Base-by-base conservation (phyloP, 1,284 basidiomycete genomes). In the Apiotrichum porosum region DNA sequence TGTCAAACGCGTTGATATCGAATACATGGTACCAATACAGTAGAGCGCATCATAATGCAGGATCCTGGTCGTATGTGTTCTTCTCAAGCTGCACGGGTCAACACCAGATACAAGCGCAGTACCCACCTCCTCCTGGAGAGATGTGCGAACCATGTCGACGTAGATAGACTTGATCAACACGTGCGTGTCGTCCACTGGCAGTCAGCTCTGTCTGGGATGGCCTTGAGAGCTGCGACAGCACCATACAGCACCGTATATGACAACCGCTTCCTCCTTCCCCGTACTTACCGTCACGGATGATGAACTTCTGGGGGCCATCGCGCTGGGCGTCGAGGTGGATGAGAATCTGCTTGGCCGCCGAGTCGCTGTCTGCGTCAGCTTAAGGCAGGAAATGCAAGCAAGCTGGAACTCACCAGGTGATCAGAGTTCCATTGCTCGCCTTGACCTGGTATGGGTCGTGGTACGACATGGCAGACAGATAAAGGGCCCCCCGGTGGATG, bases 341-440 rank as follows among this genome's bases (percentile, higher is more conserved):
- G 8, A 71, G 54, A 42, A 71, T 71, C 52, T 70, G 68, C 52
- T 69, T 71, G 6, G 69, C 69, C 9, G 69, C 68, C 28, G 64
- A 66, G 51, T 71, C 69, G 51, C 66, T 70, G 42, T 28, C 26
- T 6, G 6, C 15, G 41, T 49, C 43, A 44, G 48, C 26, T 35
- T 14, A 13, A 8, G 14, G 4, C 6, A 19, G 18, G 21, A 21
- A 17, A 15, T 12, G 21, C 8, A 33, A 12, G 26, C 26, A 12
- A 28, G 8, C 8, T 28, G n/a, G n/a, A n/a, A n/a, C 46, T 15
- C 28, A 53, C 51, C 56, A 57, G 9, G 56, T 52, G 22, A 57
- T 52, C 23, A 57, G 39, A 13, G 52, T 54, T 36, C 56, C 56
- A 19, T 33, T 41, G 22, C 30, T 47, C 18, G 51, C 51, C 28